A percentile compares a stretch with the other conserved stretches of the same genome.
Evolutionary conservation across 805 yeast genomes (phyloP).

Genomic region (Naumovozyma dairenensis): DNA sequence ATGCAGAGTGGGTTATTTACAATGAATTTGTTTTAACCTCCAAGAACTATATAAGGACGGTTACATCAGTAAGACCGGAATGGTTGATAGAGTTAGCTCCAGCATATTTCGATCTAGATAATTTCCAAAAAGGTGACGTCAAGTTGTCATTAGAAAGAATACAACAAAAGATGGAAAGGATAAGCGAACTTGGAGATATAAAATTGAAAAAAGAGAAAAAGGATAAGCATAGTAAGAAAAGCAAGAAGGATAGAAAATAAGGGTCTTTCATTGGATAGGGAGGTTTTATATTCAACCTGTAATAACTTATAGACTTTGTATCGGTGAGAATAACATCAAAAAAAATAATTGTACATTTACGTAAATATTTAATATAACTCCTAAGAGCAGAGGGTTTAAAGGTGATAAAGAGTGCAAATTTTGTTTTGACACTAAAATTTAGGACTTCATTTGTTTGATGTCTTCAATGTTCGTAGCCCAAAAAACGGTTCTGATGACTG

Average conservation of each 20-base stretch:
- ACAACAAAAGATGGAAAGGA: slow-evolving; percentile 39
- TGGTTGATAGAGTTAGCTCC: slow-evolving; percentile 79
- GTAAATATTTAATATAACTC: no score
- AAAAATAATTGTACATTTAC: no score
- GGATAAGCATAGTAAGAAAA: slow-evolving; percentile 10
- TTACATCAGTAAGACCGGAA: slow-evolving; percentile 81
- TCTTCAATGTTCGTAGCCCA: no score
- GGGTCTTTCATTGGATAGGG: no score
- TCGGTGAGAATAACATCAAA: no score
- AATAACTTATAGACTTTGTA: no score
- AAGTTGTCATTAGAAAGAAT: slow-evolving; percentile 58
- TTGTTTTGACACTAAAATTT: no score
- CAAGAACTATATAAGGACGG: slow-evolving; percentile 89
- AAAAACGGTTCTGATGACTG: no score
- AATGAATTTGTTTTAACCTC: slow-evolving; percentile 92
- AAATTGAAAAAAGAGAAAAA: slow-evolving; percentile 13
- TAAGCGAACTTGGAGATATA: slow-evolving; percentile 25
- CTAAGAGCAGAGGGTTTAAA: no score
- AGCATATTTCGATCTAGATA: slow-evolving; percentile 52
- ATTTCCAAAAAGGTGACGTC: slow-evolving; percentile 64
- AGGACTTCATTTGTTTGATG: no score
- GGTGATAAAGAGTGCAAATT: no score
- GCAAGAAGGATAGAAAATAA: slow-evolving; percentile 1
- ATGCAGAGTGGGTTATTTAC: slow-evolving; percentile 88
- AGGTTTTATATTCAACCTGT: no score